These are phyloP conservation scores for Cornus kousa DNA, from an alignment of 148 eudicot genomes.

Conservation along the genomic window DNA sequence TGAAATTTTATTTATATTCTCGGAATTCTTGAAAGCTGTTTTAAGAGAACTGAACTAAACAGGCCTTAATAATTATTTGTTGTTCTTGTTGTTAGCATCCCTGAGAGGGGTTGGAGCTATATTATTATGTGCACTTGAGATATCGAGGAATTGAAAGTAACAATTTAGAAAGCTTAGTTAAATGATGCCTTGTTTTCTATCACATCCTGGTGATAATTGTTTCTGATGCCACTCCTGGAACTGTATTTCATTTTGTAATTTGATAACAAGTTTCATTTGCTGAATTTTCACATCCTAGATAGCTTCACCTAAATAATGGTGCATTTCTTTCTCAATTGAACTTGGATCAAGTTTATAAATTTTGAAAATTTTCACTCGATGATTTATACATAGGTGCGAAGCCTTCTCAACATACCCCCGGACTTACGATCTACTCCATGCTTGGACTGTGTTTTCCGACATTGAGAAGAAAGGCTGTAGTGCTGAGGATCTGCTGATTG, in stretches of 20 bases:
- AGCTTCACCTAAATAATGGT: neutral
- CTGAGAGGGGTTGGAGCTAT: neutral
- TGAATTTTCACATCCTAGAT: neutral
- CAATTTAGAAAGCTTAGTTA: neutral
- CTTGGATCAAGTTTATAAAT: neutral
- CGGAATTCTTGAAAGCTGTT: too few species aligned
- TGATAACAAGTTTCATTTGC: neutral
- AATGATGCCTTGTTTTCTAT: neutral
- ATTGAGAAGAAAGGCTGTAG: slow-evolving; percentile 88
- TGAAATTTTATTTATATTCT: too few species aligned
- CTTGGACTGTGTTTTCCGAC: slow-evolving; percentile 86
- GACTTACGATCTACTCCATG: slow-evolving; percentile 96
- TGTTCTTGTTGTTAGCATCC: neutral
- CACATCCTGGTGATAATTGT: neutral
- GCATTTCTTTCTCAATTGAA: neutral
- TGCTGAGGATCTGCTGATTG: slow-evolving; percentile 82
- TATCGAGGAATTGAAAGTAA: neutral
- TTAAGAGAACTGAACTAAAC: too few species aligned
- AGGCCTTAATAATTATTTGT: neutral
- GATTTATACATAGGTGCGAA: slow-evolving; percentile 67
- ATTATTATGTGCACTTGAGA: neutral
- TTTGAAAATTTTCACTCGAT: neutral
- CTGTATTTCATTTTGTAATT: too few species aligned
- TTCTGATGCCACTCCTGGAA: neutral
- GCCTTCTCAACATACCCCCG: slow-evolving; percentile 97